phyloP scores from a whole-genome alignment of 2,329 filamentous ascomycete genomes.

The Ophiosphaerella narmari region DNA sequence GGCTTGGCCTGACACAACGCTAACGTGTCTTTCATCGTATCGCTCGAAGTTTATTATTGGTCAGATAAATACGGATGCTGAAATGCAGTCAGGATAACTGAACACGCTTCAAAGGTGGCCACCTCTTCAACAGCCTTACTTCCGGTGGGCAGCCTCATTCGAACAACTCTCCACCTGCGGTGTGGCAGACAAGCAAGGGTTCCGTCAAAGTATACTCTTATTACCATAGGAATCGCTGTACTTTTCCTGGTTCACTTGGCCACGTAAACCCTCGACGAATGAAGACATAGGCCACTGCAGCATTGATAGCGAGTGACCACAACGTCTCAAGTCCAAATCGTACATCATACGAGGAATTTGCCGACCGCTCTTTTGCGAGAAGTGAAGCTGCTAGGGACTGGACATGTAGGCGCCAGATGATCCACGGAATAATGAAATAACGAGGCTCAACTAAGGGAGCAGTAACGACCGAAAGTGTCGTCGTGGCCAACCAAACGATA shows the following conservation, averaged over 20 bases:
- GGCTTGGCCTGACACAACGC: too few relatives aligned
- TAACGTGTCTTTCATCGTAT: too few relatives aligned
- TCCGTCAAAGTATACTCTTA: not conserved
- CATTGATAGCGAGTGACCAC: slow-evolving; percentile 72
- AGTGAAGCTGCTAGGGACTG: slow-evolving; percentile 52
- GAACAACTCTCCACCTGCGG: not conserved
- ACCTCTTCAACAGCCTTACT: not conserved
- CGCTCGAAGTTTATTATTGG: too few relatives aligned
- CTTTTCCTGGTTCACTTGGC: slow-evolving; percentile 61
- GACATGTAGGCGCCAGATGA: slow-evolving; percentile 85
- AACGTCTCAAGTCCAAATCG: slow-evolving; percentile 65
- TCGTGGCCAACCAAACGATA: slow-evolving; percentile 69
- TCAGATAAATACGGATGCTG: too few relatives aligned
- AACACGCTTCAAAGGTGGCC: too few relatives aligned
- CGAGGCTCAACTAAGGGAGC: slow-evolving; percentile 92
- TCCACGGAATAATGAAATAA: slow-evolving; percentile 95
- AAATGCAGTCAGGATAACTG: too few relatives aligned
- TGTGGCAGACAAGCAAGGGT: not conserved
- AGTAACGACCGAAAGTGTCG: slow-evolving; percentile 77
- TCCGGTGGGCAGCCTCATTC: not conserved
- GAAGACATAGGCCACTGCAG: slow-evolving; percentile 72
- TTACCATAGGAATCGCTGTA: slow-evolving; percentile 77
- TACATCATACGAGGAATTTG: slow-evolving; percentile 39
- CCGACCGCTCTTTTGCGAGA: slow-evolving; percentile 1
- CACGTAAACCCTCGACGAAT: slow-evolving; percentile 70